A percentile compares a stretch with the other conserved stretches of the same genome.
Conservation (phyloP, 805 yeast genomes). For the Candida railenensis region DNA sequence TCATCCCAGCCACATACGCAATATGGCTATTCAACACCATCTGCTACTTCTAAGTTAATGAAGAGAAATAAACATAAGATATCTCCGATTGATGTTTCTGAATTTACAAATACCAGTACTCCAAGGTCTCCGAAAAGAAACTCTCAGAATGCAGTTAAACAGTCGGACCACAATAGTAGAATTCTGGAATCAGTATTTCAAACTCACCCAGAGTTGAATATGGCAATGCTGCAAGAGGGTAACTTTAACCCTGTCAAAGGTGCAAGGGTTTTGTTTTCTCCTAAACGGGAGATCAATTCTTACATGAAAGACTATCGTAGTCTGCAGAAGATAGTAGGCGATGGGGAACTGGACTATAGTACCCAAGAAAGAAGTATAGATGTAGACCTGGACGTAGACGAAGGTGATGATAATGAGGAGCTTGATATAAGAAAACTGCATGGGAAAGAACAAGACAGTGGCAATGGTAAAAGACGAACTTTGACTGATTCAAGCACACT, state of each 20-base stretch:
- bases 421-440: constrained; percentile 5
- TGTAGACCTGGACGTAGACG: background rate
- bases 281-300: constrained; percentile 24
- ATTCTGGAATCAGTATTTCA: constrained; percentile 12
- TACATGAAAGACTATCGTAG: constrained; percentile 19
- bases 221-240: constrained; percentile 17
- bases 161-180: constrained; percentile 6
- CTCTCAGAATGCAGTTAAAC: constrained; percentile 10
- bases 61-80: background rate
- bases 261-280: constrained; percentile 33
- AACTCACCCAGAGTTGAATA: constrained; percentile 18
- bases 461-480: background rate
- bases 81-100: constrained; percentile 12
- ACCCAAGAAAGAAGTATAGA: background rate
- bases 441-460: background rate
- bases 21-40: background rate
- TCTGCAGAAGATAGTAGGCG: background rate
- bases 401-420: constrained; percentile 4
- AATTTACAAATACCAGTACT: constrained; percentile 2
- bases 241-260: constrained; percentile 30
- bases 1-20: background rate
- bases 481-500: background rate
- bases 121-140: background rate
- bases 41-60: background rate
- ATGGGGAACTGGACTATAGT: background rate